Evolutionary conservation across 2,329 filamentous ascomycete species (phyloP), one percentile per base, ranked within the genome.

Genomic region (Daldinia sp.): DNA sequence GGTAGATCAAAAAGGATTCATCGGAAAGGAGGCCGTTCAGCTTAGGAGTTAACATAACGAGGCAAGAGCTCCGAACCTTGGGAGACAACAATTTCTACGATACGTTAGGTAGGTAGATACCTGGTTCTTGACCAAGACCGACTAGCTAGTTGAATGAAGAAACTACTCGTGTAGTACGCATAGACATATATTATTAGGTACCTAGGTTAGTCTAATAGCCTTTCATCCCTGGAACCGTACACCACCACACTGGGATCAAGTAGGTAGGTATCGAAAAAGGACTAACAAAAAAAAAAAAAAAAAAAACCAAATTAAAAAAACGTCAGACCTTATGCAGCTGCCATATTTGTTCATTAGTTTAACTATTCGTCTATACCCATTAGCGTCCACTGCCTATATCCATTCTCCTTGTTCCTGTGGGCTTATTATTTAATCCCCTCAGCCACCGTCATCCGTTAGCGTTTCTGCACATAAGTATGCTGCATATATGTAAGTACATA

Each of bases 391-490:
- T 39, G 15, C n/a, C 17, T 39, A 39, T 23, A 19, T 11, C 13
- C n/a, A 1, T 19, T 52, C 55, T 53, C 52, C 52, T 58, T n/a
- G 58, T 57, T 55, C 54, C 49, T 59, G 49, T 53, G 56, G 39
- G 50, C 47, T 27, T 17, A 49, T 37, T 23, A 47, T 47, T 29
- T 48, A 49, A 15, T 35, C 39, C 30, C 34, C 39, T 60, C 45
- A 53, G 56, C 35, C 45, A 41, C 30, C 43, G 47, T 32, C 47
- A 34, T 50, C 47, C 29, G n/a, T n/a, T n/a, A n/a, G n/a, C n/a
- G n/a, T n/a, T n/a, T n/a, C n/a, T n/a, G n/a, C n/a, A n/a, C n/a
- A n/a, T n/a, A n/a, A n/a, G n/a, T n/a, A n/a, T n/a, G n/a, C n/a
- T n/a, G n/a, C n/a, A n/a, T n/a, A n/a, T n/a, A n/a, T n/a, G n/a